Evolutionary conservation across 176 grass and related monocot species (phyloP), one percentile per base, ranked within the genome.

Genomic region (Zizania latifolia): DNA sequence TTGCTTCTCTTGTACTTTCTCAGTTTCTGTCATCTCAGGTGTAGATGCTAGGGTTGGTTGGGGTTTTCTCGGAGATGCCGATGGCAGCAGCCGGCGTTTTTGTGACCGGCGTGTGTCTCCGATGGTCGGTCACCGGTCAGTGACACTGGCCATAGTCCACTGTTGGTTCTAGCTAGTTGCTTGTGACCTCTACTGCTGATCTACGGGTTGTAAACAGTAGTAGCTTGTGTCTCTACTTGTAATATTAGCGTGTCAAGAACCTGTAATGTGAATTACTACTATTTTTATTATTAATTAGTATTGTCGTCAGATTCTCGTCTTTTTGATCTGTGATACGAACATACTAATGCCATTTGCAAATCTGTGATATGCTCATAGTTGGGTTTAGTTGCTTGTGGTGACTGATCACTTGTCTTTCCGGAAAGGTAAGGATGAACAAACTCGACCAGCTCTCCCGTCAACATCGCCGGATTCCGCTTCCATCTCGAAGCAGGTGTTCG

Each of bases 1-100:
- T 67, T 27, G 65, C 72, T 69, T 45, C n/a, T 64, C 13, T 22
- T 67, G 40, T 13, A 1, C n/a, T n/a, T n/a, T n/a, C n/a, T n/a
- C n/a, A n/a, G n/a, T n/a, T n/a, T n/a, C n/a, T n/a, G n/a, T n/a
- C n/a, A n/a, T n/a, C n/a, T 21, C 22, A 30, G 36, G 4, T 22
- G 54, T 61, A 77, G 81, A 31, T 83, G 62, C 2, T 83, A 73
- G 79, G 30, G 67, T 82, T 54, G 29, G 68, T 68, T 87, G n/a
- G 27, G 37, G 56, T 36, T 66, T 68, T 39, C n/a, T 68, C n/a
- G 67, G 74, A 83, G 61, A 28, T 2, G 48, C 50, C 41, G 65
- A 70, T 24, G 61, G n/a, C 46, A 22, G 43, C 17, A 73, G 33
- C 85, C 85, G 85, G 85, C 85, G 74, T 79, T 87, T 87, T 87